These are phyloP conservation scores for Guyanaporus albipodus DNA, from an alignment of 768 basidiomycete species.

Conservation along the genomic window DNA sequence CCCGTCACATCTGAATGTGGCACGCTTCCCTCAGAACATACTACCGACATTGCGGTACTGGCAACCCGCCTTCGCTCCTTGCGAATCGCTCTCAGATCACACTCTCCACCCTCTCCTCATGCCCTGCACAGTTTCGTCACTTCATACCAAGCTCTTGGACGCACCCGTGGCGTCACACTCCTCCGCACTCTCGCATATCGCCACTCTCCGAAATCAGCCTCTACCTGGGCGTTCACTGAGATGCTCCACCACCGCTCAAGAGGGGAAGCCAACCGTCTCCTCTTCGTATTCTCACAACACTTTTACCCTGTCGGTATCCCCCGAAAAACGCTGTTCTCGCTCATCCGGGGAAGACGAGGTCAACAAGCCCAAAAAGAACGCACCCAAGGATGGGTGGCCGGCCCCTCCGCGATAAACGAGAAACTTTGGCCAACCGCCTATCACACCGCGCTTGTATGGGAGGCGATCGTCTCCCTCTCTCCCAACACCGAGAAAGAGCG, in stretches of 20 bases:
- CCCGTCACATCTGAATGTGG: neutral
- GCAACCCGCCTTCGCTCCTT: conserved; percentile 22
- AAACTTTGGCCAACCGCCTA: conserved; percentile 32
- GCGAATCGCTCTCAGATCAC: conserved; percentile 22
- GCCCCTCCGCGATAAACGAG: conserved; percentile 1
- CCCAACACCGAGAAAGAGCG: conserved; percentile 23
- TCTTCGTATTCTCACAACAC: conserved; percentile 46
- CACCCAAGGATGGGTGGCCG: neutral
- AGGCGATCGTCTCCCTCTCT: conserved; percentile 25
- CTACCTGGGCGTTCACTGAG: conserved; percentile 27
- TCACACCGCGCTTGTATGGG: conserved; percentile 37
- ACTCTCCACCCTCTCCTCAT: conserved; percentile 19
- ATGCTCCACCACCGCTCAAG: conserved; percentile 28
- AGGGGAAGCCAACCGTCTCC: conserved; percentile 12
- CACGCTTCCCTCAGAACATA: neutral
- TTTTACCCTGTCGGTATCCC: conserved; percentile 57
- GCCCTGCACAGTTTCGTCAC: conserved; percentile 16
- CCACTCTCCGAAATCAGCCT: conserved; percentile 23
- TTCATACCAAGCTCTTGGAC: conserved; percentile 22
- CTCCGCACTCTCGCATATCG: conserved; percentile 20
- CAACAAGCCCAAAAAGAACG: conserved; percentile 1
- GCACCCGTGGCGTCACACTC: conserved; percentile 14
- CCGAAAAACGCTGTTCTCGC: conserved; percentile 18
- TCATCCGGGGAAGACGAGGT: conserved; percentile 14
- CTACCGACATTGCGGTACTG: conserved; percentile 10